These are phyloP conservation scores for Dioszegia aurantiaca DNA, from an alignment of 768 basidiomycete genomes.

Conservation along the genomic window DNA sequence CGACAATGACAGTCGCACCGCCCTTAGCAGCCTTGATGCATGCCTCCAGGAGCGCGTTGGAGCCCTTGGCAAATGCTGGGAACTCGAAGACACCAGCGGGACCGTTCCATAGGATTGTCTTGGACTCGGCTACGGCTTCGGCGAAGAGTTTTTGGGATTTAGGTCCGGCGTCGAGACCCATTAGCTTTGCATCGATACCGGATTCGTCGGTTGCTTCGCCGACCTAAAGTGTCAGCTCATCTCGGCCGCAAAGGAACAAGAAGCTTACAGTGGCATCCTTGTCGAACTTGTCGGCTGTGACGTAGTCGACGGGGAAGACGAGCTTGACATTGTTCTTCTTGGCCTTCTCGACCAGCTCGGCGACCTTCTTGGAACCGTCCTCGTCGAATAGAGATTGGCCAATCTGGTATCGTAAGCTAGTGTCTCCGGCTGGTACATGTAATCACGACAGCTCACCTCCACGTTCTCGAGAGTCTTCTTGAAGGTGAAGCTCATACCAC, in stretches of 20 bases:
- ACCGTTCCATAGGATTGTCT: slow-evolving; percentile 93
- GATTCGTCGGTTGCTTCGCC: slow-evolving; percentile 66
- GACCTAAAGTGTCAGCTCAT: slow-evolving; percentile 4
- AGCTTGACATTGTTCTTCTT: slow-evolving; percentile 86
- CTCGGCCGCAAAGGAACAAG: background rate
- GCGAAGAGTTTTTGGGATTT: slow-evolving; percentile 78
- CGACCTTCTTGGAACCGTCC: slow-evolving; percentile 82
- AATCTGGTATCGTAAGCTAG: slow-evolving; percentile 60
- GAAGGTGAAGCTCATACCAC: slow-evolving; percentile 99
- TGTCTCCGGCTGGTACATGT: background rate
- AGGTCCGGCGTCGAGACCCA: slow-evolving; percentile 90
- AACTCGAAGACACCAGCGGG: slow-evolving; percentile 98
- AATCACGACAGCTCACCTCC: slow-evolving; percentile 55
- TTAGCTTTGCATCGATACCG: slow-evolving; percentile 89
- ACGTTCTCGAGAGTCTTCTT: slow-evolving; percentile 85
- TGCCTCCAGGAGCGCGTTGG: slow-evolving; percentile 76
- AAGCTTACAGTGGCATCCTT: slow-evolving; percentile 74
- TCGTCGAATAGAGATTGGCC: slow-evolving; percentile 91
- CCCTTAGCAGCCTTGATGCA: slow-evolving; percentile 79
- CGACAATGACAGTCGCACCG: slow-evolving; percentile 89
- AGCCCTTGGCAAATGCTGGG: slow-evolving; percentile 81
- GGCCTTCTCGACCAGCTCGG: slow-evolving; percentile 80
- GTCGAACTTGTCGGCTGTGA: slow-evolving; percentile 92
- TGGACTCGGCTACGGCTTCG: slow-evolving; percentile 74
- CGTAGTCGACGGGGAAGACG: slow-evolving; percentile 91